phyloP scores from a whole-genome alignment of 2,329 filamentous ascomycete species.

The Cadophora luteo-olivacea region DNA sequence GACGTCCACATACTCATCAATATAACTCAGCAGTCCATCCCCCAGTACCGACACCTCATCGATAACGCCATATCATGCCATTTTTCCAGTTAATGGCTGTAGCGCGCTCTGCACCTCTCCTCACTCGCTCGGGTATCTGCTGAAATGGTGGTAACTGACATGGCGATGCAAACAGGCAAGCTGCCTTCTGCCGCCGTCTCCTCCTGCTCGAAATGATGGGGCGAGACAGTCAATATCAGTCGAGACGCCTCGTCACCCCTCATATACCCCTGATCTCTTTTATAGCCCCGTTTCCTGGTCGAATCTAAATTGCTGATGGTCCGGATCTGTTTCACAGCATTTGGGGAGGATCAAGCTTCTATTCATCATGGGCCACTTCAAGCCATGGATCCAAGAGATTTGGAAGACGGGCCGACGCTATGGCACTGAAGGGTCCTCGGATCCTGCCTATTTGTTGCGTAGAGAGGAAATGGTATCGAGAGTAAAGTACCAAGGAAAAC shows the following conservation, averaged over 20 bases:
- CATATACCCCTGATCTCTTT: background rate
- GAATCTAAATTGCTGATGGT: slow-evolving; percentile 1
- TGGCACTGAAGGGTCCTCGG: slow-evolving; percentile 6
- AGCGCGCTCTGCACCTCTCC: background rate
- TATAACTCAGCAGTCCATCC: background rate
- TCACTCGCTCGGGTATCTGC: background rate
- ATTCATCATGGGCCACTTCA: background rate
- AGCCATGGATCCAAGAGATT: slow-evolving; percentile 13
- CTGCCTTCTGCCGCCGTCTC: background rate
- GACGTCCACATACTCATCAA: background rate
- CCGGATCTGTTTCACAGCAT: slow-evolving; percentile 1
- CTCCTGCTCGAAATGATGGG: background rate
- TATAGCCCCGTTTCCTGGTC: background rate
- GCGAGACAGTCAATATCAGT: background rate
- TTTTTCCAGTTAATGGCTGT: background rate
- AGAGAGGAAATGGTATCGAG: slow-evolving; percentile 11
- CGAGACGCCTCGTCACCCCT: background rate
- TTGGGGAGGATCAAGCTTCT: background rate
- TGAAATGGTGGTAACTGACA: background rate
- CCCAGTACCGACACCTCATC: background rate
- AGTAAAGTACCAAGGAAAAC: slow-evolving; percentile 8
- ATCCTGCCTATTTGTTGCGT: slow-evolving; percentile 24
- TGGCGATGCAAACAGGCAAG: background rate
- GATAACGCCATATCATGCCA: background rate
- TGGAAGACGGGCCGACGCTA: slow-evolving; percentile 23